These are phyloP conservation scores for Claviceps cyperi DNA, from an alignment of 2,329 filamentous ascomycete species.

Conservation along the genomic window DNA sequence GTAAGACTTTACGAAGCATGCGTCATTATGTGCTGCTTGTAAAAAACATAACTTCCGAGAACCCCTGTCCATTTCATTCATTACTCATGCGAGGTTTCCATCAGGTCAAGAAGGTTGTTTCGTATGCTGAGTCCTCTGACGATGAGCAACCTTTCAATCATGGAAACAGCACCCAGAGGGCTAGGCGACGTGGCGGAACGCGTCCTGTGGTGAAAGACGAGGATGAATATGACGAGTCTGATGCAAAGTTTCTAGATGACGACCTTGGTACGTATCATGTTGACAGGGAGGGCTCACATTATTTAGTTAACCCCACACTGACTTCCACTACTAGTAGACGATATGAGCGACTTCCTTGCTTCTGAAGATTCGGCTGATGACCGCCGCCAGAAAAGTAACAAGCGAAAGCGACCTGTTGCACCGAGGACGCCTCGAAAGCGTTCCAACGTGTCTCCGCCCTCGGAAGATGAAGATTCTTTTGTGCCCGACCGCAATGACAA, in stretches of 20 bases:
- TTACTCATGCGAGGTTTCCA: background rate
- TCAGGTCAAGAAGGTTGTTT: conserved; percentile 45
- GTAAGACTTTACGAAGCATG: conserved; percentile 27
- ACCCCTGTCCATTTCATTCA: too few relatives aligned
- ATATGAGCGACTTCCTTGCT: conserved; percentile 78
- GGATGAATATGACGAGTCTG: conserved; percentile 58
- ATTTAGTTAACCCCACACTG: background rate
- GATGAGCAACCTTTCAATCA: conserved; percentile 56
- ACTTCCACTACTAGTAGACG: conserved; percentile 27
- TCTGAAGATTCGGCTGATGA: conserved; percentile 70
- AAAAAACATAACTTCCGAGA: too few relatives aligned
- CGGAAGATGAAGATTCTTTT: conserved; percentile 16
- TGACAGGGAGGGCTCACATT: too few relatives aligned
- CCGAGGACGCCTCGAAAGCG: conserved; percentile 44
- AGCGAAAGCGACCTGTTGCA: conserved; percentile 56
- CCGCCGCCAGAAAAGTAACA: conserved; percentile 41
- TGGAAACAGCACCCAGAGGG: conserved; percentile 22
- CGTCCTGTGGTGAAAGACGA: conserved; percentile 52
- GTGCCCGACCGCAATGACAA: conserved; percentile 39
- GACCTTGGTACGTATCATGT: conserved; percentile 21
- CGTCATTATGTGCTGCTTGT: too few relatives aligned
- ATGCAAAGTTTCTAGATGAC: conserved; percentile 32
- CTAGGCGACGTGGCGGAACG: conserved; percentile 25
- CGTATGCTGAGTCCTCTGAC: conserved; percentile 75
- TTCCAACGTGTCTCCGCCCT: conserved; percentile 35